A percentile compares a stretch with the other conserved stretches of the same genome.
These are phyloP conservation scores for Coemansia sp. DNA, from an alignment of 192 early-diverging fungal species.

Conservation along the genomic window DNA sequence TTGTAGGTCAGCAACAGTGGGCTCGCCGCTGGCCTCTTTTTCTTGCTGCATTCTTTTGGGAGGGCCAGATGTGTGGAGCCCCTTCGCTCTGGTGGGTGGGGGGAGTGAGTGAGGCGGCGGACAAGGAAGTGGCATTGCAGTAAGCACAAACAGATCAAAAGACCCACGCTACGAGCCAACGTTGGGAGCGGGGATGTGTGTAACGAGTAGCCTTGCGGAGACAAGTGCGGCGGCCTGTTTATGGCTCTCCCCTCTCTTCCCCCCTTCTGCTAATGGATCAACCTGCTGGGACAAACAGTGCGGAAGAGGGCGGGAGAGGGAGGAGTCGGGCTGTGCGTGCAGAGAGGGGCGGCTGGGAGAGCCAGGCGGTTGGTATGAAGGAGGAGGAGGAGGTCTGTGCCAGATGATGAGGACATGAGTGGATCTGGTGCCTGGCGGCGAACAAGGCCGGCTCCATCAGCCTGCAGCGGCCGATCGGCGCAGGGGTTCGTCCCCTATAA, in stretches of 20 bases:
- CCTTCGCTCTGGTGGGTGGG: too few relatives aligned
- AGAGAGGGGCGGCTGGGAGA: neutral
- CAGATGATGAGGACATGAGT: conserved; percentile 5
- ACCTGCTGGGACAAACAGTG: neutral
- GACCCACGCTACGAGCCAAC: conserved; percentile 2
- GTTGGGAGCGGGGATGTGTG: neutral
- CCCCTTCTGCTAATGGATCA: neutral
- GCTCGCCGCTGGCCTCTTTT: neutral
- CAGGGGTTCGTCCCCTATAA: neutral
- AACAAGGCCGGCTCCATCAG: neutral
- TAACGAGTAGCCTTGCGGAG: conserved; percentile 1
- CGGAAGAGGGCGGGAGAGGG: neutral
- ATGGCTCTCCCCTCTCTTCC: neutral
- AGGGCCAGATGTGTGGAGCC: neutral
- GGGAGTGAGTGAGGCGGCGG: too few relatives aligned
- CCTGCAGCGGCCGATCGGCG: neutral
- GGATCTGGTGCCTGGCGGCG: neutral
- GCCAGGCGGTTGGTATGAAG: neutral
- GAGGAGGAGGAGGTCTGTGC: neutral
- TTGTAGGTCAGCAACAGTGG: neutral
- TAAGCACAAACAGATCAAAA: neutral
- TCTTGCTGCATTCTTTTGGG: neutral
- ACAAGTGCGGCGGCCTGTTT: neutral
- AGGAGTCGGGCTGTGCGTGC: neutral
- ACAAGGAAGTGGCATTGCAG: neutral